Evolutionary conservation across 305 asterid species (phyloP).

Genomic region (Fraxinus baroniana): DNA sequence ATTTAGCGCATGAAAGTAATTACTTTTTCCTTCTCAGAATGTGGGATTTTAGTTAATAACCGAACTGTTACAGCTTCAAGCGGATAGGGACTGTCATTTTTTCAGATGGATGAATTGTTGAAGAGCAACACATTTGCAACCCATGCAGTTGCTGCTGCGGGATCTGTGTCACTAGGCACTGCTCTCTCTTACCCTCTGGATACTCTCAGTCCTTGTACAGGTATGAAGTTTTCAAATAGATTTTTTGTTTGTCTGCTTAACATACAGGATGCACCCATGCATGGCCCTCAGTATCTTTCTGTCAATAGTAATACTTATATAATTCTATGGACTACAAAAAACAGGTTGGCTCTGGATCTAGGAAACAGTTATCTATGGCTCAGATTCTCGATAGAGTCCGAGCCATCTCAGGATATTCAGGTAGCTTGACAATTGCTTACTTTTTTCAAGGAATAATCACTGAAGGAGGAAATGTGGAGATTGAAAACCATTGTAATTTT

Average conservation of each 20-base stretch:
- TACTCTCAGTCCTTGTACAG: constrained; percentile 76
- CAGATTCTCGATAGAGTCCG: constrained; percentile 57
- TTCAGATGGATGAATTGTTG: constrained; percentile 66
- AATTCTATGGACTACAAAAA: constrained; percentile 21
- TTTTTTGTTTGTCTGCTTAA: constrained; percentile 15
- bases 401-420: constrained; percentile 70
- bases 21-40: neutral
- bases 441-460: neutral
- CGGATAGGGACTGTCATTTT: neutral
- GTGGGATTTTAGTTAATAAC: neutral
- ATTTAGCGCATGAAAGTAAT: neutral
- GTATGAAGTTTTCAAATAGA: constrained; percentile 30
- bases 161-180: constrained; percentile 57
- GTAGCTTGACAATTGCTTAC: constrained; percentile 30
- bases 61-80: neutral
- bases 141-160: constrained; percentile 68
- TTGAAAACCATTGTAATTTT: neutral
- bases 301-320: neutral
- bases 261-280: neutral
- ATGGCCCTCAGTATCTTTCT: neutral
- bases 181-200: constrained; percentile 71
- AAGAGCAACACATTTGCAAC: constrained; percentile 48
- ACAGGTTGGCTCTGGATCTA: constrained; percentile 82
- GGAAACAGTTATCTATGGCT: constrained; percentile 41
- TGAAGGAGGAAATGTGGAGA: neutral